Evolutionary conservation across 441 rosid genomes (phyloP).

Genomic region (Erysimum cheiri): DNA sequence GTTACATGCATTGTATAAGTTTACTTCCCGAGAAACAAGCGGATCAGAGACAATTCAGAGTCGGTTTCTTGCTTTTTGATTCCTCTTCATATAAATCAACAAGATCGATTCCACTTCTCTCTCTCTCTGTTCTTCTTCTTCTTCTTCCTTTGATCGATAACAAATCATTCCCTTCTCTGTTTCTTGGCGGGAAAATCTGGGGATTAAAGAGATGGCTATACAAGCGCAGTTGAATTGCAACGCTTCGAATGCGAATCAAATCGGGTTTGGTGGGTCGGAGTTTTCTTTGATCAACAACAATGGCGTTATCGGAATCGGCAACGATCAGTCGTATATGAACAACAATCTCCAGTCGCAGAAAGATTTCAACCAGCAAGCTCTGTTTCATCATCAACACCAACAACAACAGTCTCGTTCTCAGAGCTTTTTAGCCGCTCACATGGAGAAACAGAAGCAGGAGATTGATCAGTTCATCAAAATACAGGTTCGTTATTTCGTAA

Average conservation of each 20-base stretch:
- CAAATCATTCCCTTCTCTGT: not conserved
- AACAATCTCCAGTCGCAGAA: conserved; percentile 38
- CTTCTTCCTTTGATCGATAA: not conserved
- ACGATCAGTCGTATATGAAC: conserved; percentile 25
- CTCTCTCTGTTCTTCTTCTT: not conserved
- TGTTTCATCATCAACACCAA: conserved; percentile 34
- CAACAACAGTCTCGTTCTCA: conserved; percentile 38
- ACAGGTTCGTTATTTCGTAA: conserved; percentile 29
- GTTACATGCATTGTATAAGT: conserved; percentile 44
- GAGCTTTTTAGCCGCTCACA: conserved; percentile 39
- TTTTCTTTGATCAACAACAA: conserved; percentile 45
- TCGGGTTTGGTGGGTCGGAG: conserved; percentile 57
- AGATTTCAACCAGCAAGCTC: conserved; percentile 46
- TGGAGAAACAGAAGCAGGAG: conserved; percentile 62
- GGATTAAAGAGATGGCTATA: conserved; percentile 59
- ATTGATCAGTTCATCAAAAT: conserved; percentile 55
- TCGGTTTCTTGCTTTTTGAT: conserved; percentile 32
- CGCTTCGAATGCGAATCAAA: conserved; percentile 38
- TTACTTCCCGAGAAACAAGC: conserved; percentile 25
- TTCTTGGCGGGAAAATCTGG: conserved; percentile 6
- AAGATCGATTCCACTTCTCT: conserved; percentile 27
- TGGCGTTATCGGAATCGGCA: conserved; percentile 45
- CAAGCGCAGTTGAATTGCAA: conserved; percentile 59
- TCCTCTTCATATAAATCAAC: conserved; percentile 21
- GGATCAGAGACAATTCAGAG: conserved; percentile 20